Conservation (phyloP, 2,329 filamentous ascomycete species). For the Amauroascus niger region DNA sequence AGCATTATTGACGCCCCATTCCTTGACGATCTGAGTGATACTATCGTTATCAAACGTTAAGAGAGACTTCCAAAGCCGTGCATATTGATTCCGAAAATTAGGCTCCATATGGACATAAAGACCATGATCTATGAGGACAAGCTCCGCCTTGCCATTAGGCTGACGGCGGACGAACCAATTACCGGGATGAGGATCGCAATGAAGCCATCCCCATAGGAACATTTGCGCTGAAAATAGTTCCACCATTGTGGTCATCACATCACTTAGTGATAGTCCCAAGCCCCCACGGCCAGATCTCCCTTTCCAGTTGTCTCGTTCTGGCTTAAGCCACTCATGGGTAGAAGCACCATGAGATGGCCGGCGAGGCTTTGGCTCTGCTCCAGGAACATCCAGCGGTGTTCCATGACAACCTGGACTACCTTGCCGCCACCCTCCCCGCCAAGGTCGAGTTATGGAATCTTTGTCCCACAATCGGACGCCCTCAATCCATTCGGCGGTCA, state of each 20-base stretch:
- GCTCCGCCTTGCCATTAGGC: conserved; percentile 70
- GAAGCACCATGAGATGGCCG: conserved; percentile 16
- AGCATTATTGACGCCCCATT: conserved; percentile 81
- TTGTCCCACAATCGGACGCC: conserved; percentile 90
- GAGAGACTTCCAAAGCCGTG: conserved; percentile 83
- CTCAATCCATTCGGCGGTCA: conserved; percentile 97
- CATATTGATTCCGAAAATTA: conserved; percentile 75
- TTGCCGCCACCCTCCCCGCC: conserved; percentile 65
- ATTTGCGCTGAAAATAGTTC: conserved; percentile 96
- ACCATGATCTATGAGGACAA: conserved; percentile 94
- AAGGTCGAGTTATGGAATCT: conserved; percentile 62
- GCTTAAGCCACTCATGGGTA: conserved; percentile 57
- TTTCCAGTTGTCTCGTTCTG: conserved; percentile 67
- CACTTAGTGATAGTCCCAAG: conserved; percentile 68
- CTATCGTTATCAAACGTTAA: conserved; percentile 87
- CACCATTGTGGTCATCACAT: conserved; percentile 94
- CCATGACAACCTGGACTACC: conserved; percentile 72
- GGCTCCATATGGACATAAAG: conserved; percentile 87
- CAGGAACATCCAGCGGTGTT: conserved; percentile 48
- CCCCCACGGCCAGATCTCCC: conserved; percentile 65
- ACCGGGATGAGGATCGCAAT: conserved; percentile 94
- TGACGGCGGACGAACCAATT: conserved; percentile 92
- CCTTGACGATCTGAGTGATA: conserved; percentile 58
- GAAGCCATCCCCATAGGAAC: conserved; percentile 91
- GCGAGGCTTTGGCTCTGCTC: conserved; percentile 34